Percentiles rank a stretch among this genome's conserved stretches.
Conservation (phyloP, 257 asterid genomes). For the Lavandula angustifolia region DNA sequence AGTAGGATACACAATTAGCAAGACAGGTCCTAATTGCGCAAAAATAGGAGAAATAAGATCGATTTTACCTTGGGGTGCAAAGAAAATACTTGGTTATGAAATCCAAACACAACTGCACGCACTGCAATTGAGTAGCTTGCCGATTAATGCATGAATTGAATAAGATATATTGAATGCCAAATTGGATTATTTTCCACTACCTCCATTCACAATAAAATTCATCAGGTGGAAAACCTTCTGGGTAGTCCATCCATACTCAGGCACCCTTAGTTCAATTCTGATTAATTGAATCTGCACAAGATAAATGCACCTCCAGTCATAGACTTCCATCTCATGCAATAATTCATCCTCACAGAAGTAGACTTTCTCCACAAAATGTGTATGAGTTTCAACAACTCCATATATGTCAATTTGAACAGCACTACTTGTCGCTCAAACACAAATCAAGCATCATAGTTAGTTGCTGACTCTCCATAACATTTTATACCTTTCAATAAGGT, state of each 20-base stretch:
- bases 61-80: slow-evolving; percentile 73
- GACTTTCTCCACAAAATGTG: neutral
- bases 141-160: slow-evolving; percentile 22
- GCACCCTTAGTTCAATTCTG: slow-evolving; percentile 84
- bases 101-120: slow-evolving; percentile 85
- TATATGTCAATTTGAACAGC: neutral
- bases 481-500: neutral
- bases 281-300: slow-evolving; percentile 77
- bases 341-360: neutral
- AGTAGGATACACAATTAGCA: slow-evolving; percentile 11
- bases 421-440: neutral
- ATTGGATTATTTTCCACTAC: slow-evolving; percentile 38
- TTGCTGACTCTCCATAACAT: neutral
- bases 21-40: neutral
- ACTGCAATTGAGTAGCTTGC: slow-evolving; percentile 52
- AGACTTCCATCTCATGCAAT: slow-evolving; percentile 2
- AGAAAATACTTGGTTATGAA: slow-evolving; percentile 78
- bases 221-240: slow-evolving; percentile 94
- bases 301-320: slow-evolving; percentile 28
- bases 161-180: slow-evolving; percentile 3
- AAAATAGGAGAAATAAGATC: slow-evolving; percentile 8
- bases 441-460: slow-evolving; percentile 3
- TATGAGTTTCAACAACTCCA: neutral
- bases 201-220: slow-evolving; percentile 95
- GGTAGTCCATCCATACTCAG: slow-evolving; percentile 95